A percentile compares a stretch with the other conserved stretches of the same genome.
Evolutionary conservation across 768 basidiomycete genomes (phyloP).

Genomic region (Russula ochroleuca): DNA sequence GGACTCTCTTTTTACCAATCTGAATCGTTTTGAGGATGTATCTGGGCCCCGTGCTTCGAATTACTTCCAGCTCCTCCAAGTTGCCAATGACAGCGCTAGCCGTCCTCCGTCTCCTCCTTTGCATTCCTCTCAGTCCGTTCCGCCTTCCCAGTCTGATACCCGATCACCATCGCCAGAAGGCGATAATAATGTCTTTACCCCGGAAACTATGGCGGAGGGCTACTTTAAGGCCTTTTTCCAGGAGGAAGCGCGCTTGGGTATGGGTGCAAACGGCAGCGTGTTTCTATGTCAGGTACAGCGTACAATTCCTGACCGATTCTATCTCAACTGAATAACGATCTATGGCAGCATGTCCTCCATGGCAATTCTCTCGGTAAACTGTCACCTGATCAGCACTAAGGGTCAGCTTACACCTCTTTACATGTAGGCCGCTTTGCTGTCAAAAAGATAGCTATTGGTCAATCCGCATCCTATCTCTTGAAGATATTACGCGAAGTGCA

Average conservation of each 20-base stretch:
- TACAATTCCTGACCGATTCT: neutral
- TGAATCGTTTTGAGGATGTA: constrained; percentile 25
- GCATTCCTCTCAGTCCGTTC: neutral
- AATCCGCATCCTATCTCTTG: constrained; percentile 80
- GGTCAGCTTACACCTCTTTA: constrained; percentile 14
- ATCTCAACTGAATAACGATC: neutral
- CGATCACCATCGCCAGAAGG: constrained; percentile 25
- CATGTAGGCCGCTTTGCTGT: constrained; percentile 77
- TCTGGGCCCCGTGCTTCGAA: constrained; percentile 55
- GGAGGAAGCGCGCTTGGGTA: constrained; percentile 83
- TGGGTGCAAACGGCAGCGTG: constrained; percentile 93
- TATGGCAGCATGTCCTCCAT: constrained; percentile 71
- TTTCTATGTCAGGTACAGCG: constrained; percentile 76
- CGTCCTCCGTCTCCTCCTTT: constrained; percentile 49
- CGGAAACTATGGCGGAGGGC: constrained; percentile 80
- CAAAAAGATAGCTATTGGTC: constrained; percentile 94
- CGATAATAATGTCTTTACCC: constrained; percentile 44
- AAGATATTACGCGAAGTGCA: constrained; percentile 83
- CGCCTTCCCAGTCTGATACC: constrained; percentile 33
- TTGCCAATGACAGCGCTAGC: constrained; percentile 61
- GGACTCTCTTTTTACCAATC: constrained; percentile 23
- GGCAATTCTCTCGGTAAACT: constrained; percentile 73
- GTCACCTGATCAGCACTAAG: constrained; percentile 1
- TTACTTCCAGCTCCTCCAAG: constrained; percentile 75
- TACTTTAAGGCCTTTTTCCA: constrained; percentile 93